Percentiles rank a stretch among this genome's conserved stretches.
phyloP scores from a whole-genome alignment of 2,329 filamentous ascomycete species.

The Paecilomyces variotii region DNA sequence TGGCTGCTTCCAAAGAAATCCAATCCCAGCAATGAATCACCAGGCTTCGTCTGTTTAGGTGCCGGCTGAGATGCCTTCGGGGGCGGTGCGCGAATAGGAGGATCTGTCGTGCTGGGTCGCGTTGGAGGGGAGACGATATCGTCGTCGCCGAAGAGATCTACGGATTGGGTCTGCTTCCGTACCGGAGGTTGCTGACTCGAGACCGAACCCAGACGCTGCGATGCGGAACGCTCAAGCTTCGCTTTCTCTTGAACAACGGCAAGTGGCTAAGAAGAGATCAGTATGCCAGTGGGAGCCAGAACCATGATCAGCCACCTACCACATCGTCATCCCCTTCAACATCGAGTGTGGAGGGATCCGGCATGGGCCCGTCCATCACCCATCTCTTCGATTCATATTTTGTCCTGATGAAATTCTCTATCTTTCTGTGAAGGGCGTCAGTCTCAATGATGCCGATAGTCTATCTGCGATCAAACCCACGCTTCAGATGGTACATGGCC shows the following conservation, averaged over 20 bases:
- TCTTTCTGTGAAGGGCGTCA: slow-evolving; percentile 54
- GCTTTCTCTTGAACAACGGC: slow-evolving; percentile 63
- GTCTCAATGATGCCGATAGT: slow-evolving; percentile 6
- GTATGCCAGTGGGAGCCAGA: slow-evolving; percentile 16
- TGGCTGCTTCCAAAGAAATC: slow-evolving; percentile 78
- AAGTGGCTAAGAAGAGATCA: slow-evolving; percentile 44
- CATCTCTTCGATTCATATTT: slow-evolving; percentile 99
- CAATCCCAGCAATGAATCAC: slow-evolving; percentile 80
- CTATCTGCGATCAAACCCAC: slow-evolving; percentile 18
- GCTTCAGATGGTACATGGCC: slow-evolving; percentile 91
- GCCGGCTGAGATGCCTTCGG: slow-evolving; percentile 50
- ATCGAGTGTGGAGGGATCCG: slow-evolving; percentile 82
- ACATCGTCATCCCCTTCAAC: slow-evolving; percentile 78
- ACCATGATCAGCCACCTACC: slow-evolving; percentile 40
- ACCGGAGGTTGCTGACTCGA: slow-evolving; percentile 37
- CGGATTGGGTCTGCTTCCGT: slow-evolving; percentile 41
- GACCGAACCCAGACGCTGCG: slow-evolving; percentile 40
- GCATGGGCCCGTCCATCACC: slow-evolving; percentile 96
- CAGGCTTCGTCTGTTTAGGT: slow-evolving; percentile 58
- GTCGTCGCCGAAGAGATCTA: slow-evolving; percentile 78
- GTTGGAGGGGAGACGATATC: slow-evolving; percentile 51
- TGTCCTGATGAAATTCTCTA: slow-evolving; percentile 98
- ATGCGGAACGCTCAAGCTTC: slow-evolving; percentile 55
- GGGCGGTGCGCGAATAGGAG: slow-evolving; percentile 58
- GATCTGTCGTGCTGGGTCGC: slow-evolving; percentile 65